Base-by-base conservation (phyloP, 495 filamentous ascomycete genomes). In the Staphylotrichum longicolle region DNA sequence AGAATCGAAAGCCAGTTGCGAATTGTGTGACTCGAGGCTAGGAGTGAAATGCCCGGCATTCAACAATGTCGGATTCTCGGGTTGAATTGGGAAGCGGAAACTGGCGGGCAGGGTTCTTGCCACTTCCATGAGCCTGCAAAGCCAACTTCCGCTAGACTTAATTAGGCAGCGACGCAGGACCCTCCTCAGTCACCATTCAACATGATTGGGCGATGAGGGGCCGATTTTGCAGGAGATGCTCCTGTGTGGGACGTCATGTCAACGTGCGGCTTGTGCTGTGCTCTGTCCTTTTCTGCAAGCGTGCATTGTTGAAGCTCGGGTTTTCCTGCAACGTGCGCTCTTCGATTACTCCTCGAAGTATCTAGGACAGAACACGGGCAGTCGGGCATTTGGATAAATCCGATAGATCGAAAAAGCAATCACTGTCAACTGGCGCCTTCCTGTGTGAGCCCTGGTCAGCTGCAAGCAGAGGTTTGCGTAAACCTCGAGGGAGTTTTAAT, bases 201-300 rank as follows among this genome's bases (percentile, higher is more conserved):
- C n/a, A 20, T 42, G 39, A 54, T 44, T 54, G 52, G 51, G 7
- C 30, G 51, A 12, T 20, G n/a, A 12, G 11, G 11, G 4, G 7
- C 30, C 48, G 10, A 33, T 35, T 35, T 49, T 6, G 47, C 7
- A 14, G 30, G 7, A 49, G 33, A 50, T 14, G 8, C 30, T 27
- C 20, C 20, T 27, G 20, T 27, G 20, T 27, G 20, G 32, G 15
- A 35, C 54, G 41, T 56, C 54, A 56, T 56, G 11, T 5, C 54
- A 56, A 42, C 39, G 52, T 42, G 7, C 20, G n/a, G n/a, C 35
- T 53, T 6, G 35, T 61, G 54, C 15, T 6, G 35, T 61, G 54
- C 15, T 27, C 20, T 27, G 20, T 27, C 20, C 20, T 27, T 27
- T 27, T 27, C 20, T 27, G 20, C 20, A 27, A 27, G 20, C 20